These are phyloP conservation scores for Xanthoconium separans DNA, from an alignment of 1,284 basidiomycete genomes.

Conservation along the genomic window DNA sequence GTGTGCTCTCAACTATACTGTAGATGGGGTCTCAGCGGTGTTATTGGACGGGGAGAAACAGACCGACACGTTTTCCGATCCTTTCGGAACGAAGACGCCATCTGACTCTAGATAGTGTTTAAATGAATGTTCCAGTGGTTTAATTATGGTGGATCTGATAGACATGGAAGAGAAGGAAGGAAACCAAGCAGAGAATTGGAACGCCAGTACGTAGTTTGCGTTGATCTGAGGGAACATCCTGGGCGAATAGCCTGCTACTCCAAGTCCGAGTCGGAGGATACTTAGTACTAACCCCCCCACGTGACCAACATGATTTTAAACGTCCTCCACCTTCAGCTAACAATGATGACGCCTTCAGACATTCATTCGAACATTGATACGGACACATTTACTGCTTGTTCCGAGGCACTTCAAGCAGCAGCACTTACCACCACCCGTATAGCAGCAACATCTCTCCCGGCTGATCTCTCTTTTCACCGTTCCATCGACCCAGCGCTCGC, in stretches of 20 bases:
- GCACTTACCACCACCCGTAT: conserved; percentile 62
- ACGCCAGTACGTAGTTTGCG: conserved; percentile 56
- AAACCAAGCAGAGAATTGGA: conserved; percentile 91
- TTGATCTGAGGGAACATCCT: conserved; percentile 19
- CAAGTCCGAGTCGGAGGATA: no score
- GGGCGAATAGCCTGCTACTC: no score
- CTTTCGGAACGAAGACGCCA: conserved; percentile 79
- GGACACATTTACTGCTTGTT: conserved; percentile 40
- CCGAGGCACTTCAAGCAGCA: conserved; percentile 52
- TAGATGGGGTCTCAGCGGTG: conserved; percentile 8
- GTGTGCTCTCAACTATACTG: conserved; percentile 51
- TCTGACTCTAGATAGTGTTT: conserved; percentile 75
- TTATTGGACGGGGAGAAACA: conserved; percentile 16
- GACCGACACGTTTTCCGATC: conserved; percentile 72
- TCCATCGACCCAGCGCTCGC: conserved; percentile 77
- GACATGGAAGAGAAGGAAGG: conserved; percentile 67
- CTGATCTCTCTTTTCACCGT: conserved; percentile 81
- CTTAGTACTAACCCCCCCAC: not conserved
- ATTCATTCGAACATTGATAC: conserved; percentile 9
- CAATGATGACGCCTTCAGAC: conserved; percentile 17
- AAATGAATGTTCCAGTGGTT: conserved; percentile 67
- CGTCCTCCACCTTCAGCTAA: not conserved
- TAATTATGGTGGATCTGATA: conserved; percentile 79
- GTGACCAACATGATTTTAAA: conserved; percentile 7
- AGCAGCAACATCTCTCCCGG: conserved; percentile 53